Evolutionary conservation across 2,329 filamentous ascomycete species (phyloP).

Genomic region (Nigrospora sphaerica): DNA sequence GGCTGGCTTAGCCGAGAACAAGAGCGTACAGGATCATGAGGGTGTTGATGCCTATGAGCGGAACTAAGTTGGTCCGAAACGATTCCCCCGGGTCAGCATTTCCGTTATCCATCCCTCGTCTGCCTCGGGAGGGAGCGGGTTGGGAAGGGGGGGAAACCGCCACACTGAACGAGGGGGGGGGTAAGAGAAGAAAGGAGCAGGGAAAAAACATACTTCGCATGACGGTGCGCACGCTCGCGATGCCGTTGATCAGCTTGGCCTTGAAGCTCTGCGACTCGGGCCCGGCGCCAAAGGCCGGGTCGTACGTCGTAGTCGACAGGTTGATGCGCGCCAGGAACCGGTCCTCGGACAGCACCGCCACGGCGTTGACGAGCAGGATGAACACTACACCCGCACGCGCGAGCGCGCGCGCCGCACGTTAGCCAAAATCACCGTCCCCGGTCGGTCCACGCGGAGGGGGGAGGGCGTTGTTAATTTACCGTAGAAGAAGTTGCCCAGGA

Average conservation of each 20-base stretch:
- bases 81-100: not conserved
- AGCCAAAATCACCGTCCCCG: not conserved
- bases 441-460: not conserved
- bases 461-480: conserved; percentile 33
- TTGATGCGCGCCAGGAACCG: conserved; percentile 87
- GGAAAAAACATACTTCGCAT: conserved; percentile 72
- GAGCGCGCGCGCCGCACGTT: not conserved
- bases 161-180: not conserved
- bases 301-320: conserved; percentile 63
- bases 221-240: conserved; percentile 81
- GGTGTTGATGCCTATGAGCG: conserved; percentile 75
- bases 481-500: conserved; percentile 68
- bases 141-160: too few relatives aligned
- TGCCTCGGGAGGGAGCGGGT: too few relatives aligned
- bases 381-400: conserved; percentile 44
- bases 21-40: conserved; percentile 79
- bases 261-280: conserved; percentile 69
- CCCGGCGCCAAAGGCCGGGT: conserved; percentile 71
- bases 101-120: not conserved
- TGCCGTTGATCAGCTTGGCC: conserved; percentile 80
- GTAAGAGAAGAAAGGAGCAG: not conserved
- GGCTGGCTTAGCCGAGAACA: conserved; percentile 51
- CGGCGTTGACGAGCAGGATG: conserved; percentile 85
- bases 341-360: conserved; percentile 91
- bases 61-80: conserved; percentile 48